These are phyloP conservation scores for Sutorius eximius DNA, from an alignment of 1,284 basidiomycete species.

Conservation along the genomic window DNA sequence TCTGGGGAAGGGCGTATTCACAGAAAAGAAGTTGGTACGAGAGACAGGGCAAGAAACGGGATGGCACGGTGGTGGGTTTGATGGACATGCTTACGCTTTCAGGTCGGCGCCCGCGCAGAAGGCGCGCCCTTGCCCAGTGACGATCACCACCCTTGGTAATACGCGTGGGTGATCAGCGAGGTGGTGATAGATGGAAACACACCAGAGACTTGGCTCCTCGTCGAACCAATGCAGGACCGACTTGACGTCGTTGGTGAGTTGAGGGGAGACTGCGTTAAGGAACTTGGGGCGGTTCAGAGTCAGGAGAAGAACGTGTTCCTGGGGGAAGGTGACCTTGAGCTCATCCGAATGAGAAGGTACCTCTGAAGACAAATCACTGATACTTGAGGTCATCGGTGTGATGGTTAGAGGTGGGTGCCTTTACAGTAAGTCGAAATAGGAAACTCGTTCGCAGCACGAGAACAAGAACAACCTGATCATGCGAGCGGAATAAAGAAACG, in stretches of 20 bases:
- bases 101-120: constrained; percentile 86
- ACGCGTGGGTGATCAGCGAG: neutral
- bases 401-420: neutral
- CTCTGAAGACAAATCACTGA: neutral
- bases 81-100: constrained; percentile 50
- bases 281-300: constrained; percentile 73
- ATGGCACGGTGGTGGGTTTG: neutral
- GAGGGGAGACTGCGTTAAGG: constrained; percentile 72
- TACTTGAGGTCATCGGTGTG: constrained; percentile 9
- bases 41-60: neutral
- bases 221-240: constrained; percentile 76
- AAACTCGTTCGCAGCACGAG: constrained; percentile 3
- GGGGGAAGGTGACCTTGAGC: constrained; percentile 60
- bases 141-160: constrained; percentile 61
- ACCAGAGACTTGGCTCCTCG: constrained; percentile 71
- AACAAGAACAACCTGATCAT: neutral
- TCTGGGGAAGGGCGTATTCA: constrained; percentile 12
- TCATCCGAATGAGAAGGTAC: constrained; percentile 52
- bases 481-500: too few relatives aligned
- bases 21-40: constrained; percentile 2
- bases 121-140: constrained; percentile 74
- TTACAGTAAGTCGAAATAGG: constrained; percentile 5
- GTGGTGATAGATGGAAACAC: constrained; percentile 18
- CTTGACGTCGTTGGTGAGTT: constrained; percentile 58
- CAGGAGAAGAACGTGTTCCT: constrained; percentile 67